These are phyloP conservation scores for Puccinia triticina DNA, from an alignment of 1,284 basidiomycete species.

Conservation along the genomic window DNA sequence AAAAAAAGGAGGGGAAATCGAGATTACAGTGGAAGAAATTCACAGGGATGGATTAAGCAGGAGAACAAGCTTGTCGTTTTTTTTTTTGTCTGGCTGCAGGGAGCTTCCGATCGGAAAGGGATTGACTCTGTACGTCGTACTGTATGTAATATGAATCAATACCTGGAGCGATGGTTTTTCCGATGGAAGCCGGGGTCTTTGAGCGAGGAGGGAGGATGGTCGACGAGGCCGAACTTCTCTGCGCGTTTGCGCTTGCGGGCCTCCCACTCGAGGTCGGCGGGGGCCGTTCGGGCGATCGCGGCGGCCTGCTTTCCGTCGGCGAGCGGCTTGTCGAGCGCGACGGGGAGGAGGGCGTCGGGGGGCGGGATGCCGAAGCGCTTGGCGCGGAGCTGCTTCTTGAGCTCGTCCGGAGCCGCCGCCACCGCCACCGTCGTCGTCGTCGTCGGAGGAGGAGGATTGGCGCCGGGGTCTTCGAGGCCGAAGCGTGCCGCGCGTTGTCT, in stretches of 20 bases:
- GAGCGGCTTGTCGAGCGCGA: conserved; percentile 36
- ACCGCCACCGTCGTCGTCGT: too few relatives aligned
- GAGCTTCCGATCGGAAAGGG: too few relatives aligned
- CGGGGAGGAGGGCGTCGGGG: neutral
- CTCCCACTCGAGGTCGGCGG: conserved; percentile 48
- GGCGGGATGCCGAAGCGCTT: conserved; percentile 37
- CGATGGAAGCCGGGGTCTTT: conserved; percentile 19
- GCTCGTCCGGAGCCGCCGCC: conserved; percentile 2
- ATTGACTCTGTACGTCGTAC: too few relatives aligned
- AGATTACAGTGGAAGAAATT: too few relatives aligned
- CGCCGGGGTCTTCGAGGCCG: conserved; percentile 10
- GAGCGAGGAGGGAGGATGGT: conserved; percentile 22
- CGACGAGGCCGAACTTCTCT: conserved; percentile 49
- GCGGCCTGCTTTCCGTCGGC: conserved; percentile 11
- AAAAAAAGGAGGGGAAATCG: too few relatives aligned
- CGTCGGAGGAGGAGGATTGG: too few relatives aligned
- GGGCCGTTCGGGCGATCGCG: neutral
- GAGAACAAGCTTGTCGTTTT: too few relatives aligned
- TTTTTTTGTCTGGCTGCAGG: too few relatives aligned
- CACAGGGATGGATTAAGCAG: too few relatives aligned
- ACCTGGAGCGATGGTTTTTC: conserved; percentile 25
- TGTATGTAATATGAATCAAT: neutral
- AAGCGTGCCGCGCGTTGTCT: conserved; percentile 43
- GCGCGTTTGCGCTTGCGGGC: conserved; percentile 44
- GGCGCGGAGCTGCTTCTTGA: conserved; percentile 36